Conservation (phyloP, 2,329 filamentous ascomycete genomes). For the Microsporum canis region DNA sequence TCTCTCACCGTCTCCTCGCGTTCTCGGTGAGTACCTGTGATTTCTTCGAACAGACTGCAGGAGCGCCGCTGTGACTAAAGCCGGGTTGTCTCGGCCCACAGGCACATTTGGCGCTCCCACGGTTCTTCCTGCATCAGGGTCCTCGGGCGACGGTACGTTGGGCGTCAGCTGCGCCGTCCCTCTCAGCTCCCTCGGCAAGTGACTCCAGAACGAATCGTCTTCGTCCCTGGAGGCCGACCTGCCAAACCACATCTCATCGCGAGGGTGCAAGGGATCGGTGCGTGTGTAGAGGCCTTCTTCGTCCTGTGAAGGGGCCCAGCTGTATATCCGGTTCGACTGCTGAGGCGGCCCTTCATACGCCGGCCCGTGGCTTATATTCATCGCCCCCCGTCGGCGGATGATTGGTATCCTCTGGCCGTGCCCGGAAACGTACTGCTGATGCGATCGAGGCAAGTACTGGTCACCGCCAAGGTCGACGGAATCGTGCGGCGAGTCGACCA, state of each 20-base stretch:
- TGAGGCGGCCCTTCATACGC: conserved; percentile 46
- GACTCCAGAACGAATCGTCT: neutral
- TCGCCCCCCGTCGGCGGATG: conserved; percentile 31
- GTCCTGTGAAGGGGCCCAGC: conserved; percentile 46
- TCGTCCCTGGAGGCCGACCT: neutral
- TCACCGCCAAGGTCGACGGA: neutral
- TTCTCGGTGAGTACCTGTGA: conserved; percentile 26
- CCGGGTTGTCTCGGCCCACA: conserved; percentile 6
- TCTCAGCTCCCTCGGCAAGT: neutral
- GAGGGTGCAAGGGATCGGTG: neutral
- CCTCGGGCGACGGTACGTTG: conserved; percentile 13
- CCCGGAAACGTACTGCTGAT: neutral
- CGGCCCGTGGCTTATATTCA: conserved; percentile 32
- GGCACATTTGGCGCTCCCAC: neutral
- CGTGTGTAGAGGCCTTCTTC: neutral
- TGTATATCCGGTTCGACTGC: conserved; percentile 45
- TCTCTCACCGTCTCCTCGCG: conserved; percentile 27
- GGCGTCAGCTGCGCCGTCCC: neutral
- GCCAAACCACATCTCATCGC: neutral
- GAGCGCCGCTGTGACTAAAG: conserved; percentile 24
- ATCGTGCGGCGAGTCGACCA: neutral
- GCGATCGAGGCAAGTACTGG: neutral
- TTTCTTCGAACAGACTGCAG: conserved; percentile 33
- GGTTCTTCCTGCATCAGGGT: conserved; percentile 15
- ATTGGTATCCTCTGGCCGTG: conserved; percentile 17